Evolutionary conservation across 2,329 filamentous ascomycete species (phyloP), one percentile per base, ranked within the genome.

Genomic region (Claviceps cyperi): DNA sequence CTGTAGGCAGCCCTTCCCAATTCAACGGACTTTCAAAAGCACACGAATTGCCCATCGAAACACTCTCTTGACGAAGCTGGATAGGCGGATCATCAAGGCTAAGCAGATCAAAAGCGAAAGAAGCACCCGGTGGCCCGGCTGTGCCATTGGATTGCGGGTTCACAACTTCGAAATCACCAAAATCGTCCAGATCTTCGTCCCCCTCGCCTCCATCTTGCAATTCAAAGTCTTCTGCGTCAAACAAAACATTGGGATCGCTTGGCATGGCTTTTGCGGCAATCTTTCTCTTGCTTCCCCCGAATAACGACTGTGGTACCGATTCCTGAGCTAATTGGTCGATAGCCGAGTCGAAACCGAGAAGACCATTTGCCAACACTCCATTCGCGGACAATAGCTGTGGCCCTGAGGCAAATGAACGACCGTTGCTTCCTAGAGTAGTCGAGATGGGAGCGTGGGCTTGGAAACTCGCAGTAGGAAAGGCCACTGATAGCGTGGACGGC

Each of bases 191-290:
- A 45, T 74, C 73, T 21, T 75, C 64, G 7, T 66, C 60, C n/a
- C 68, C 66, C 6, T 67, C 69, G 11, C 67, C 67, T 5, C 59
- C 62, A 2, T 58, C 61, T 36, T 68, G 61, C 14, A 68, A 59
- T 49, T 71, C 72, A 55, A 75, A 75, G 47, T 78, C 73, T 41
- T 76, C 74, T 37, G 76, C 81, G 62, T 86, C 82, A 60, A 86
- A 86, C 2, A 86, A 66, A 3, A 86, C 74, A 55, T 79, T 75
- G 2, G 75, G 64, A 43, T 77, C 66, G 1, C 60, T 53, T 13
- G 62, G 52, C 8, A 52, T 46, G 7, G 58, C 37, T 48, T 55
- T 62, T 22, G 56, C 53, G 45, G 53, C 62, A 6, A 58, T 51
- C 22, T 57, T 60, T 32, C 58, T 51, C 32, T 24, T 48, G 2